Base-by-base conservation (phyloP, 1,284 basidiomycete species). In the Cerioporus squamosus region DNA sequence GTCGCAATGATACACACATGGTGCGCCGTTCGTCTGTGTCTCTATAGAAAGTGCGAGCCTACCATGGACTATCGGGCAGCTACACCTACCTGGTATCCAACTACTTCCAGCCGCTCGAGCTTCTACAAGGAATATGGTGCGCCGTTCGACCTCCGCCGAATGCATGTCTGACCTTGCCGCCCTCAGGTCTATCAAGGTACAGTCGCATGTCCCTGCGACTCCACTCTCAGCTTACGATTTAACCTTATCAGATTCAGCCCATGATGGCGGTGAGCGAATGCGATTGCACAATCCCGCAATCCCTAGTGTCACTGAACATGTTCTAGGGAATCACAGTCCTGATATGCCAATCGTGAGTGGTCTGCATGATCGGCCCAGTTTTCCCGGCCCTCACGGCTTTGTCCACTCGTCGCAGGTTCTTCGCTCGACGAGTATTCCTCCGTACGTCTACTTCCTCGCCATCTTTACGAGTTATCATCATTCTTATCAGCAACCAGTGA, bases 1-100 rank as follows among this genome's bases (percentile, higher is more conserved):
- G 14, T 43, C 8, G 51, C 23, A 5, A 48, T 23, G n/a, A 33
- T 46, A 36, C 55, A 57, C n/a, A 29, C 50, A 18, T 57, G 55
- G 55, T 57, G 17, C 15, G 48, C 36, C 15, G 8, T n/a, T 40
- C 17, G 17, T 6, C 7, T 18, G 2, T n/a, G n/a, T 3, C 14
- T 5, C n/a, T n/a, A 20, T 20, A 10, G 10, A 5, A 5, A 12
- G 26, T 7, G 6, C 20, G 33, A 4, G 0, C 4, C 15, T 46
- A 9, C 7, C 10, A n/a, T 38, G 9, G 10, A 8, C 24, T n/a
- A 7, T 33, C n/a, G n/a, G n/a, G n/a, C n/a, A 57, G 55, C 45
- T 57, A 57, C 22, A n/a, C 24, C 22, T 57, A 57, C 14, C 45
- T 57, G 26, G 50, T 57, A 2, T 40, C 44, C 29, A 51, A 48